phyloP scores from a whole-genome alignment of 2,329 filamentous ascomycete species.

The Nemania sp. region DNA sequence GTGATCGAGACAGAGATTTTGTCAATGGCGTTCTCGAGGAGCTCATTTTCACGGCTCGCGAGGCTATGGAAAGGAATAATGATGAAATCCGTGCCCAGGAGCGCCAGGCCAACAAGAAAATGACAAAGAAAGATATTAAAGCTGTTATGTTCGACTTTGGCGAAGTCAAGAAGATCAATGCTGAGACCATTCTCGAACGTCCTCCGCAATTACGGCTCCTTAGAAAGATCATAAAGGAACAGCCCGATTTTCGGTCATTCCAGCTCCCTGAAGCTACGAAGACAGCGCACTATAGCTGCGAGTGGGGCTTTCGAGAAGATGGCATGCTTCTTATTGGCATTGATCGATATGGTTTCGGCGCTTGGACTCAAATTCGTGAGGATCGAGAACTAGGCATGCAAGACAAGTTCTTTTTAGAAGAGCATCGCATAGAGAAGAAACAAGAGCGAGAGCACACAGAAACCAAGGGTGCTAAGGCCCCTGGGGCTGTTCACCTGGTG shows the following conservation, averaged over 20 bases:
- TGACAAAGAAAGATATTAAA: slow-evolving; percentile 97
- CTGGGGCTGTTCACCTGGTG: slow-evolving; percentile 95
- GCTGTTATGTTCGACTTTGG: slow-evolving; percentile 94
- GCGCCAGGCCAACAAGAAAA: slow-evolving; percentile 75
- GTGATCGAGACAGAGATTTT: slow-evolving; percentile 79
- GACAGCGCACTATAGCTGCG: slow-evolving; percentile 84
- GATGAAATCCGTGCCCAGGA: slow-evolving; percentile 78
- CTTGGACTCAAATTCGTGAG: slow-evolving; percentile 92
- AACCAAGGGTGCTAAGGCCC: slow-evolving; percentile 83
- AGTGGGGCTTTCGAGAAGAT: slow-evolving; percentile 92
- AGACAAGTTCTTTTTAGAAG: slow-evolving; percentile 95
- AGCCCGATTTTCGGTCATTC: slow-evolving; percentile 75
- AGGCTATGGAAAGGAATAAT: slow-evolving; percentile 67
- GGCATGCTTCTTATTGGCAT: slow-evolving; percentile 97
- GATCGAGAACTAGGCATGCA: slow-evolving; percentile 81
- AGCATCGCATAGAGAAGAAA: slow-evolving; percentile 97
- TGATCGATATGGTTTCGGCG: slow-evolving; percentile 89
- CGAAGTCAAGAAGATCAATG: slow-evolving; percentile 92
- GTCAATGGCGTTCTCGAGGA: slow-evolving; percentile 76
- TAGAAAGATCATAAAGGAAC: slow-evolving; percentile 69
- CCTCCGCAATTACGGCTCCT: slow-evolving; percentile 87
- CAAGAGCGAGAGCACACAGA: slow-evolving; percentile 82
- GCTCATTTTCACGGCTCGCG: slow-evolving; percentile 62
- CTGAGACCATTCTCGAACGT: slow-evolving; percentile 90
- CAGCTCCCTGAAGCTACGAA: slow-evolving; percentile 91